Base-by-base conservation (phyloP, 257 asterid species). In the Lavandula angustifolia region DNA sequence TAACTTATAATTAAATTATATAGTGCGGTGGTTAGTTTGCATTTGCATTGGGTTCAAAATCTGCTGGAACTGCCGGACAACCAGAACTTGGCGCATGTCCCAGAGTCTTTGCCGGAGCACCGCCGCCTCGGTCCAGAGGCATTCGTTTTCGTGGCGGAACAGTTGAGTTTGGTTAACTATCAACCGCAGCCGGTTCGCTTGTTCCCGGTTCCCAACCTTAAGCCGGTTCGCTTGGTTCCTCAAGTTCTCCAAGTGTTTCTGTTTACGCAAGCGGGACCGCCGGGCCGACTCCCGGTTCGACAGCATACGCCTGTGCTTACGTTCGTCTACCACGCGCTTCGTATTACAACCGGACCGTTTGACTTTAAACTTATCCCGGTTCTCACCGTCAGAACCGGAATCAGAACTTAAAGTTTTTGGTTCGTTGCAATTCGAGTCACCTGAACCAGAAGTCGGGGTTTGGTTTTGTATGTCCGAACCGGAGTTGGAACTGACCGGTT, bases 241-340 rank as follows among this genome's bases (percentile, higher is more conserved):
- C 42, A 94, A 77, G 27, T 87, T 95, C 54, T 90, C 99, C 52
- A 94, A 6, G 69, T 84, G 95, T 75, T 81, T 80, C 86, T 86
- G 97, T 69, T 92, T 92, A 37, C 95, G 75, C 96, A 82, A 64
- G 78, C 97, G 76, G 52, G 97, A 94, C 66, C 97, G 76, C 68
- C 95, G 70, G 17, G 99, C 96, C 5, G 99, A 94, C 53, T 94
- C 99, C 0, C 99, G 79, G 74, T 90, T 90, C n/a, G 99, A 92
- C 29, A 67, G 81, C 96, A 87, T 94, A 58, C 99, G 64, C 79
- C 86, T 89, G 40, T 92, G 64, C 73, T 86, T 87, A 75, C 87
- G 76, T 73, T 81, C 86, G 16, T 85, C 86, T 87, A 84, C 71
- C 66, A 66, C 40, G 34, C 76, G 57, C 16, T 61, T 50, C 29